phyloP scores from a whole-genome alignment of 176 grass and related monocot genomes.

The Eleusine indica region DNA sequence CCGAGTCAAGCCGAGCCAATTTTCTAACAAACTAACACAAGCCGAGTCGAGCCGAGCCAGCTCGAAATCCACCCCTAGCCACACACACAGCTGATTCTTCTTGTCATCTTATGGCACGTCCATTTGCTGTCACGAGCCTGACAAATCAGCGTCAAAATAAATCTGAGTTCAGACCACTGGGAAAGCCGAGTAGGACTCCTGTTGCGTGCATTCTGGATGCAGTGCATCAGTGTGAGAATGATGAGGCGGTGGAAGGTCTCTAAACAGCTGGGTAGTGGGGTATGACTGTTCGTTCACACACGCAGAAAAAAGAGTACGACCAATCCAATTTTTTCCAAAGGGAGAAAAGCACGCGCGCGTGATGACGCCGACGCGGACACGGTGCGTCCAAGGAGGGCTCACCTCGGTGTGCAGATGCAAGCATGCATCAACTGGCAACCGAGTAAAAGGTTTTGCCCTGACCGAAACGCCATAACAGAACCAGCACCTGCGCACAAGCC shows the following conservation, averaged over 20 bases:
- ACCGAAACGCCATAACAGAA: neutral
- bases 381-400: conserved; percentile 34
- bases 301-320: neutral
- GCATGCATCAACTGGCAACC: neutral
- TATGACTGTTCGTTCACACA: conserved; percentile 34
- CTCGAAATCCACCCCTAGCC: too few relatives aligned
- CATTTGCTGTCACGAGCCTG: neutral
- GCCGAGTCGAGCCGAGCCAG: too few relatives aligned
- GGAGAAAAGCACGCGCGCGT: conserved; percentile 5
- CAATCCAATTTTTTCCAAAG: neutral
- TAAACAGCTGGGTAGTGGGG: neutral
- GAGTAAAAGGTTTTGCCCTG: neutral
- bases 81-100: neutral
- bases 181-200: neutral
- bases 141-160: neutral
- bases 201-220: neutral
- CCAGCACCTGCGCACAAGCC: too few relatives aligned
- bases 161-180: neutral
- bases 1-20: too few relatives aligned
- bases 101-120: neutral
- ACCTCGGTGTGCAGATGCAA: neutral
- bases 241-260: neutral
- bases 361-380: conserved; percentile 18
- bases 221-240: neutral
- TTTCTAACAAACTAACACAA: too few relatives aligned